Conservation (phyloP, 2,329 filamentous ascomycete genomes). For the Apiospora kogelbergensis region DNA sequence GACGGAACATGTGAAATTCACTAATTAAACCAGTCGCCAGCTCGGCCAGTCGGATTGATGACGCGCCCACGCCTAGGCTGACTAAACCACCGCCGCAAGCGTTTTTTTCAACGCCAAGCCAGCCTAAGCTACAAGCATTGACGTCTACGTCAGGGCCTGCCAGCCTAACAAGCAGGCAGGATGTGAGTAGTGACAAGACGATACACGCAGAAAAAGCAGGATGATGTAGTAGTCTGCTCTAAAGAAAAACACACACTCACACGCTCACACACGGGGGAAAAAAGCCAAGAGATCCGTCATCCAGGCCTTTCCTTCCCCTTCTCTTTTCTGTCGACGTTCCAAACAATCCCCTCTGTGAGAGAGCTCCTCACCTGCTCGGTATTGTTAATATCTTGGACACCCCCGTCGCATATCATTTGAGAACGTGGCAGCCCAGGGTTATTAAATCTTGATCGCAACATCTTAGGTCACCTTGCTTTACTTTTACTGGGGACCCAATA, state of each 20-base stretch:
- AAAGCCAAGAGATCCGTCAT: neutral
- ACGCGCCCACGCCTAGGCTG: neutral
- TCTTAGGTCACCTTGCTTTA: neutral
- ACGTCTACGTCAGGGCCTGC: constrained; percentile 1
- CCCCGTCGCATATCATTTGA: neutral
- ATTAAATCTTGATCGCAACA: neutral
- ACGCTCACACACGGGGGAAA: neutral
- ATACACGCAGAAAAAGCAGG: neutral
- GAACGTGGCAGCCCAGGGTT: neutral
- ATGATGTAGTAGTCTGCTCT: neutral
- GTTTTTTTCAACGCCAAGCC: neutral
- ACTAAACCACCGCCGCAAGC: neutral
- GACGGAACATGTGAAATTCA: neutral
- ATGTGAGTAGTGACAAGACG: neutral
- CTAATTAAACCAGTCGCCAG: neutral
- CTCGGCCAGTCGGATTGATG: constrained; percentile 1
- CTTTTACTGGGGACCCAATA: neutral
- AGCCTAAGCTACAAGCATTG: neutral
- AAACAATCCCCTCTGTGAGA: neutral
- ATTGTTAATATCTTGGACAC: neutral
- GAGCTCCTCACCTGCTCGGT: neutral
- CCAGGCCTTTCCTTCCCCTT: neutral
- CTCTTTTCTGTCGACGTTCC: neutral
- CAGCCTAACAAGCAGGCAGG: neutral
- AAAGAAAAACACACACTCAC: neutral